Evolutionary conservation across 371 early-diverging fungal species (phyloP).

Genomic region (Gilbertella persicaria): DNA sequence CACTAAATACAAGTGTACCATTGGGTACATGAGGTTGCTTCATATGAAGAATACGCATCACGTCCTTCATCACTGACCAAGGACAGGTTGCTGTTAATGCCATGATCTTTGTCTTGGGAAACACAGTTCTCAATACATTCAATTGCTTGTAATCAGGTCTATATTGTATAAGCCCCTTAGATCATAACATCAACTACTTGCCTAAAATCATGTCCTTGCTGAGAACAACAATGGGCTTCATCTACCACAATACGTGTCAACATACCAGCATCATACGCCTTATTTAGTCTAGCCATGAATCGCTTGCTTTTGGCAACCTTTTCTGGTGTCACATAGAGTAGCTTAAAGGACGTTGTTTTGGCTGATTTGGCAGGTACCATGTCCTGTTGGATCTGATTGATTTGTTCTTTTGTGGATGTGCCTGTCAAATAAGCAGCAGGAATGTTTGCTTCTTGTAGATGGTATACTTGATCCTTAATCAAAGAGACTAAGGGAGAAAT

Average conservation of each 20-base stretch:
- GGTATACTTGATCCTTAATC: conserved; percentile 84
- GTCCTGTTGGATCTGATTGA: conserved; percentile 47
- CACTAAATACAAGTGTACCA: conserved; percentile 56
- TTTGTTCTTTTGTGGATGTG: conserved; percentile 56
- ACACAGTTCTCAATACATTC: conserved; percentile 46
- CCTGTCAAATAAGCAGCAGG: conserved; percentile 68
- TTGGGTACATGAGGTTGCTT: conserved; percentile 34
- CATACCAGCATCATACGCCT: conserved; percentile 58
- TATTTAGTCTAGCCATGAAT: conserved; percentile 68
- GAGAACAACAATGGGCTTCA: conserved; percentile 83
- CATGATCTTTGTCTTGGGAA: conserved; percentile 77
- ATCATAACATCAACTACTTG: conserved; percentile 5
- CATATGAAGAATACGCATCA: conserved; percentile 62
- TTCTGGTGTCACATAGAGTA: conserved; percentile 94
- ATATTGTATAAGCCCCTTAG: neutral
- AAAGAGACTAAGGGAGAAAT: conserved; percentile 84
- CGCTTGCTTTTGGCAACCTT: conserved; percentile 75
- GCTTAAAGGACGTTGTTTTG: conserved; percentile 29
- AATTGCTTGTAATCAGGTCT: conserved; percentile 50
- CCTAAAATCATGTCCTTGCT: conserved; percentile 91
- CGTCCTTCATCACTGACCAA: conserved; percentile 64
- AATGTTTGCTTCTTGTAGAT: conserved; percentile 71
- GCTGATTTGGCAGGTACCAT: conserved; percentile 37
- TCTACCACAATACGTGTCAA: conserved; percentile 83
- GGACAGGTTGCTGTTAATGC: conserved; percentile 92